Evolutionary conservation across 805 yeast genomes (phyloP).

Genomic region (Priceomyces castillae): DNA sequence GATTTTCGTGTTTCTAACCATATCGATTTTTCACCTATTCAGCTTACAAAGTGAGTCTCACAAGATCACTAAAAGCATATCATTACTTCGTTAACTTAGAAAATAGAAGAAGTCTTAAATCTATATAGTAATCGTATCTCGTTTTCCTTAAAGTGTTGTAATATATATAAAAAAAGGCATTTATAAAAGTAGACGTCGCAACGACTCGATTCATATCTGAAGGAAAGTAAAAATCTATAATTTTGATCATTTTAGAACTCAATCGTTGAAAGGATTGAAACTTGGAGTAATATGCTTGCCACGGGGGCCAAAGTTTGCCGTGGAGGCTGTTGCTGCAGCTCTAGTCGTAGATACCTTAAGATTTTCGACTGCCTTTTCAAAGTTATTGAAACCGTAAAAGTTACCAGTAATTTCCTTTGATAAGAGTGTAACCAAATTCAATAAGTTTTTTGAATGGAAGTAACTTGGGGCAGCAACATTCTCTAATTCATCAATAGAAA

Average conservation of each 20-base stretch:
- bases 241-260: background rate
- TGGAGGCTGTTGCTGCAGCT: conserved; percentile 1
- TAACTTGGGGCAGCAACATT: conserved; percentile 43
- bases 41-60: no score
- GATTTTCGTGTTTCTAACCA: no score
- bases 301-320: background rate
- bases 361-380: conserved; percentile 1
- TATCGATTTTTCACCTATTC: no score
- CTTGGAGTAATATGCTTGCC: conserved; percentile 18
- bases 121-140: no score
- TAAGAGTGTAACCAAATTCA: conserved; percentile 45
- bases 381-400: conserved; percentile 39
- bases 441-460: conserved; percentile 51
- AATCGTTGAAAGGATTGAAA: conserved; percentile 27
- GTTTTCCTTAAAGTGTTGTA: no score
- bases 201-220: no score
- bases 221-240: background rate
- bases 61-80: no score
- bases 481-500: conserved; percentile 43
- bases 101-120: no score
- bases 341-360: background rate
- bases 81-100: no score
- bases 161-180: no score
- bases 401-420: conserved; percentile 39
- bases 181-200: no score